Conservation (phyloP, 2,329 filamentous ascomycete species). For the Macrophomina phaseolina region DNA sequence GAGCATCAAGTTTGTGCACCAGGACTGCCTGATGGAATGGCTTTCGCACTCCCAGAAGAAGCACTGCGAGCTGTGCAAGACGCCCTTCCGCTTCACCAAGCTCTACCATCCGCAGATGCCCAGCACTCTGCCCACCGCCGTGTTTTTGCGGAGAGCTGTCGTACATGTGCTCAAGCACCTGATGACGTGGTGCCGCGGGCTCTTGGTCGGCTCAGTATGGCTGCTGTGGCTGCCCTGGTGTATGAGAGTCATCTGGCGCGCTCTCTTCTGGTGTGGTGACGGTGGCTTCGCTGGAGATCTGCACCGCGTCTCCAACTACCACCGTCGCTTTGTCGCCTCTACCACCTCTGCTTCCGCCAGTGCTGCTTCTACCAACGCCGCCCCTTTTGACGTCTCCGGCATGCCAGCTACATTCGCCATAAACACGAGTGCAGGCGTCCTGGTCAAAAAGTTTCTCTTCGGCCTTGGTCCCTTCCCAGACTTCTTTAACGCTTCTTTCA, state of each 20-base stretch:
- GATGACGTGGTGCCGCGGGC: conserved; percentile 77
- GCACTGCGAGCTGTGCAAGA: conserved; percentile 99
- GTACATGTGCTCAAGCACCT: conserved; percentile 75
- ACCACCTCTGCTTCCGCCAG: conserved; percentile 31
- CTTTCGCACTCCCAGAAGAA: conserved; percentile 98
- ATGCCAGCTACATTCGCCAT: conserved; percentile 43
- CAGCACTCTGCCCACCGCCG: conserved; percentile 73
- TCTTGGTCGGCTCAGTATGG: conserved; percentile 86
- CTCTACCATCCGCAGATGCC: conserved; percentile 97
- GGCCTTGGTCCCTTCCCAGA: conserved; percentile 37
- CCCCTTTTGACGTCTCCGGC: conserved; percentile 28
- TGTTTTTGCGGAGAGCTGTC: conserved; percentile 80
- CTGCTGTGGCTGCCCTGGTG: conserved; percentile 85
- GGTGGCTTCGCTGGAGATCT: conserved; percentile 65
- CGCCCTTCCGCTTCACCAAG: conserved; percentile 96
- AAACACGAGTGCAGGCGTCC: conserved; percentile 48
- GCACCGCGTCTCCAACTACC: conserved; percentile 36
- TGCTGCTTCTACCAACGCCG: conserved; percentile 33
- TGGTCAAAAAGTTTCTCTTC: conserved; percentile 52
- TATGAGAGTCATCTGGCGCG: conserved; percentile 90
- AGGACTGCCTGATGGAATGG: conserved; percentile 99
- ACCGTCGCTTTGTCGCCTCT: conserved; percentile 1
- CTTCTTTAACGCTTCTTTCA: conserved; percentile 36
- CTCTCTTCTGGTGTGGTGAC: conserved; percentile 93
- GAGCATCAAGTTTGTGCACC: conserved; percentile 98